Percentiles rank a stretch among this genome's conserved stretches.
Evolutionary conservation across 2,329 filamentous ascomycete species (phyloP).

Genomic region (Simplicillium sp.): DNA sequence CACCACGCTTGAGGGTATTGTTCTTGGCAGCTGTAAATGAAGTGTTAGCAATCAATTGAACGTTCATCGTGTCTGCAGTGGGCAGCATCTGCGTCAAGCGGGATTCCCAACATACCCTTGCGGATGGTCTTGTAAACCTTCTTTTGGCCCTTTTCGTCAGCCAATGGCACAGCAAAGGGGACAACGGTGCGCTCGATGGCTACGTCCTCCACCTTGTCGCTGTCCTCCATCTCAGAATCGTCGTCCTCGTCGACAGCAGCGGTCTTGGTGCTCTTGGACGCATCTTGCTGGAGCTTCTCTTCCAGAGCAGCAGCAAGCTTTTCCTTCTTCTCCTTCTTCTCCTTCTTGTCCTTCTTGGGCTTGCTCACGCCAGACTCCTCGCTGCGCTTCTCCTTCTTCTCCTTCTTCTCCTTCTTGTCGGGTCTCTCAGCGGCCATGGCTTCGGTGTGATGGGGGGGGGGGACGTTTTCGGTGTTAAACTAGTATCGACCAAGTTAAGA

Average conservation of each 20-base stretch:
- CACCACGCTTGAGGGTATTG: conserved; percentile 92
- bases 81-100: no score
- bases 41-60: conserved; percentile 1
- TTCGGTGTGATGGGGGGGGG: conserved; percentile 8
- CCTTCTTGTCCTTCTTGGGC: conserved; percentile 50
- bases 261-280: conserved; percentile 27
- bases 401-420: conserved; percentile 47
- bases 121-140: conserved; percentile 48
- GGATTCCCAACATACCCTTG: conserved; percentile 42
- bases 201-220: conserved; percentile 21
- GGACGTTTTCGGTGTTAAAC: neutral
- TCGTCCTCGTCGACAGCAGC: conserved; percentile 32
- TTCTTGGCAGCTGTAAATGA: conserved; percentile 69
- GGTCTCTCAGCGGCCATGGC: conserved; percentile 38
- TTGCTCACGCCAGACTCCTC: conserved; percentile 44
- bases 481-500: neutral
- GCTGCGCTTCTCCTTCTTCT: conserved; percentile 52
- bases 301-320: conserved; percentile 60
- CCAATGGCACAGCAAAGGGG: conserved; percentile 73
- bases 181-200: conserved; percentile 53
- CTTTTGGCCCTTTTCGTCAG: conserved; percentile 66
- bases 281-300: conserved; percentile 51
- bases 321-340: conserved; percentile 66
- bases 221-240: conserved; percentile 34
- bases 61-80: neutral